Evolutionary conservation across 2,329 filamentous ascomycete genomes (phyloP).

Genomic region (Stachybotrys chlorohalonatus): DNA sequence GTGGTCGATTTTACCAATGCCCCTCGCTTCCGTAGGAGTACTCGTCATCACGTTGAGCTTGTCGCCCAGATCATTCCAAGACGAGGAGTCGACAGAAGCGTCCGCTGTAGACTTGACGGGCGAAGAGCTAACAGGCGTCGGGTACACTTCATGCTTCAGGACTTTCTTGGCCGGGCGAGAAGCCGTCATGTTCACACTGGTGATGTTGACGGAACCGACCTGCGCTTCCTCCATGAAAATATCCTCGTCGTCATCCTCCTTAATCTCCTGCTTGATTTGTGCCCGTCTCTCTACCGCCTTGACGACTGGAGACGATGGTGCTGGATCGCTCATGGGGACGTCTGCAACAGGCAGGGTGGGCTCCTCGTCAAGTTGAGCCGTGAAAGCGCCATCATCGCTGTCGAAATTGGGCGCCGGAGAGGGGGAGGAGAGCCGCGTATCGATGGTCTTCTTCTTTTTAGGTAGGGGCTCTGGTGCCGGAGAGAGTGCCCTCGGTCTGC

Average conservation of each 20-base stretch:
- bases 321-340: conserved; percentile 75
- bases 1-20: conserved; percentile 72
- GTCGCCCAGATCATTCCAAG: conserved; percentile 81
- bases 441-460: conserved; percentile 49
- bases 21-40: conserved; percentile 51
- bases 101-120: conserved; percentile 49
- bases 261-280: conserved; percentile 36
- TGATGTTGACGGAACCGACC: conserved; percentile 55
- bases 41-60: conserved; percentile 80
- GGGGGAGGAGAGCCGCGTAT: conserved; percentile 37
- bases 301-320: conserved; percentile 78
- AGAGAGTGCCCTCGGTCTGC: conserved; percentile 72
- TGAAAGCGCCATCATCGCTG: conserved; percentile 50
- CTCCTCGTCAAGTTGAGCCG: conserved; percentile 55
- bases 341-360: conserved; percentile 26
- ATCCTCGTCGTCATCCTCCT: conserved; percentile 68
- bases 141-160: conserved; percentile 56
- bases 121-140: conserved; percentile 69
- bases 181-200: conserved; percentile 78
- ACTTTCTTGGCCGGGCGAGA: conserved; percentile 64
- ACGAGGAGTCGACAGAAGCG: conserved; percentile 62
- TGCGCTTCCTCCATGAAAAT: conserved; percentile 84
- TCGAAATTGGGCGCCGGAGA: conserved; percentile 30
- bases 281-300: conserved; percentile 68
- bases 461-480: conserved; percentile 49